Percentiles rank a stretch among this genome's conserved stretches.
Evolutionary conservation across 768 basidiomycete genomes (phyloP).

Genomic region (Rhizopogon vinicolor): DNA sequence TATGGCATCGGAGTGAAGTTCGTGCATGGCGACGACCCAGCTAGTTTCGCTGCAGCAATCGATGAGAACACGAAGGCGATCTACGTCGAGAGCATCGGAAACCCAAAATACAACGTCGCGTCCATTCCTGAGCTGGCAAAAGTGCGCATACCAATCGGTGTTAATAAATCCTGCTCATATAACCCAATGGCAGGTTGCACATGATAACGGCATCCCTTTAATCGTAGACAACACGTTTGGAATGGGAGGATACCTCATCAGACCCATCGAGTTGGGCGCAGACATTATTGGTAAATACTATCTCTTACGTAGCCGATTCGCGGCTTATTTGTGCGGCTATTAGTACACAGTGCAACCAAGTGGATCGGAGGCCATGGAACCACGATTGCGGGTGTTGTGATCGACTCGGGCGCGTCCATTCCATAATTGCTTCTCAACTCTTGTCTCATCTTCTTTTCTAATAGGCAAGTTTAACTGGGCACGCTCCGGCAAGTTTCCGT

Average conservation of each 20-base stretch:
- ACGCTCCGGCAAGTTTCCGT: conserved; percentile 48
- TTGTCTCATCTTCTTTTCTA: conserved; percentile 1
- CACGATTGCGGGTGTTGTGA: conserved; percentile 57
- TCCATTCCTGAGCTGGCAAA: conserved; percentile 55
- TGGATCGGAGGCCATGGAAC: conserved; percentile 57
- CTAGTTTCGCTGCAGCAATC: conserved; percentile 41
- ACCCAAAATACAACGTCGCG: conserved; percentile 54
- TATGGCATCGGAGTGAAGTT: conserved; percentile 54
- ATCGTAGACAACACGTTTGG: conserved; percentile 67
- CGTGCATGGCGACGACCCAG: conserved; percentile 41
- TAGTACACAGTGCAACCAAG: no score
- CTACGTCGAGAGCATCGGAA: conserved; percentile 58
- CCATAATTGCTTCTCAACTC: background rate
- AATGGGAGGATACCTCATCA: conserved; percentile 52
- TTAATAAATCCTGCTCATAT: background rate
- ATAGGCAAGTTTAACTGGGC: conserved; percentile 56
- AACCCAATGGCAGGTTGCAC: conserved; percentile 42
- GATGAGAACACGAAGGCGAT: conserved; percentile 58
- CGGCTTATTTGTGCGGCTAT: background rate
- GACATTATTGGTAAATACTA: conserved; percentile 43
- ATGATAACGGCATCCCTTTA: conserved; percentile 53
- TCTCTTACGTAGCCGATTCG: background rate
- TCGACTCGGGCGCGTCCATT: conserved; percentile 46
- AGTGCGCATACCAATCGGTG: conserved; percentile 18
- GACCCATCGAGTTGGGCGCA: conserved; percentile 52